phyloP scores from a whole-genome alignment of 2,329 filamentous ascomycete species.

The Epichloe elymi region DNA sequence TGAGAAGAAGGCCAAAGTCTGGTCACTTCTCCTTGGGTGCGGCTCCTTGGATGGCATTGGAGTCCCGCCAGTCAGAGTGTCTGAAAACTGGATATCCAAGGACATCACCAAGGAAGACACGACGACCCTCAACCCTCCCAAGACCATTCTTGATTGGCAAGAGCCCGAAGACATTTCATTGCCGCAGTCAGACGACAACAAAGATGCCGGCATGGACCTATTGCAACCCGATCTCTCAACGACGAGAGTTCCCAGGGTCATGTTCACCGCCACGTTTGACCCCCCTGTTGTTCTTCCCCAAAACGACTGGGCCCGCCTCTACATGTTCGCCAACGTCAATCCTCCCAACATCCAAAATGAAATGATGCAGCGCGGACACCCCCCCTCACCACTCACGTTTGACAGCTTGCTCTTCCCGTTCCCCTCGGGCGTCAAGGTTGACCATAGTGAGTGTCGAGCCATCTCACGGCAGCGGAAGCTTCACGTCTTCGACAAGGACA shows the following conservation, averaged over 20 bases:
- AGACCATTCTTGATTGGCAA: conserved; percentile 51
- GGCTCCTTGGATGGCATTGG: conserved; percentile 30
- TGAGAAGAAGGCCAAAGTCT: conserved; percentile 37
- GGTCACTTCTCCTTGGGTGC: conserved; percentile 57
- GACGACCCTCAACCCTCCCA: conserved; percentile 28
- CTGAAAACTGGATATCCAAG: conserved; percentile 60
- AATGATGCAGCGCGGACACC: conserved; percentile 16
- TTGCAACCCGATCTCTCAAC: conserved; percentile 31
- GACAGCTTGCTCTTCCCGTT: conserved; percentile 47
- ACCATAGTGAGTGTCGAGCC: conserved; percentile 44
- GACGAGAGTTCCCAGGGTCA: conserved; percentile 52
- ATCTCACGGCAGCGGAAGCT: conserved; percentile 37
- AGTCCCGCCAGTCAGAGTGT: conserved; percentile 53
- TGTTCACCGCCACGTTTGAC: conserved; percentile 62
- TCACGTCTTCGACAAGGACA: conserved; percentile 23
- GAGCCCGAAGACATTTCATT: conserved; percentile 55
- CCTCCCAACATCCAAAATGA: conserved; percentile 23
- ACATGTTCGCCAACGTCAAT: conserved; percentile 39
- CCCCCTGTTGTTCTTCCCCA: conserved; percentile 57
- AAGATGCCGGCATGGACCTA: conserved; percentile 38
- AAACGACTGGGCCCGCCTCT: conserved; percentile 47
- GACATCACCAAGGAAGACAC: conserved; percentile 45
- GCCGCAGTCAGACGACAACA: conserved; percentile 30
- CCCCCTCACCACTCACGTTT: conserved; percentile 31
- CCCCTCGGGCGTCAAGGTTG: conserved; percentile 32